Evolutionary conservation across 2,329 filamentous ascomycete species (phyloP).

Genomic region (Alternaria ventricosa): DNA sequence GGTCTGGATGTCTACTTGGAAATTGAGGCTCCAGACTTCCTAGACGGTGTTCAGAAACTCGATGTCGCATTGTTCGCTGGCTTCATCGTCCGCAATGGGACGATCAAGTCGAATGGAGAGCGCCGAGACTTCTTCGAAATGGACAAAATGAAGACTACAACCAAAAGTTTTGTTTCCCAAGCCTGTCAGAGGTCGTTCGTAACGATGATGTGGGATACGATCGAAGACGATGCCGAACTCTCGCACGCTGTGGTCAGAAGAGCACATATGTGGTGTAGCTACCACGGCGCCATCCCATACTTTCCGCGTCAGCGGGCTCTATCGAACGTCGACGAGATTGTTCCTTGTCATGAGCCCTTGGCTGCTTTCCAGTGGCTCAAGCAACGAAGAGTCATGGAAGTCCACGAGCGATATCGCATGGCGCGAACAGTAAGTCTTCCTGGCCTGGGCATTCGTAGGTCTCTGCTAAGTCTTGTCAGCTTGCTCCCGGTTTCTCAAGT

Average conservation of each 20-base stretch:
- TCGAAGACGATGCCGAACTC: slow-evolving; percentile 41
- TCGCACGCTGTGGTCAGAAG: slow-evolving; percentile 46
- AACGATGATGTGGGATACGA: slow-evolving; percentile 50
- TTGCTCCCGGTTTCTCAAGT: slow-evolving; percentile 38
- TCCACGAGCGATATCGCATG: slow-evolving; percentile 45
- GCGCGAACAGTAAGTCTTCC: slow-evolving; percentile 33
- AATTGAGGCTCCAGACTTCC: slow-evolving; percentile 41
- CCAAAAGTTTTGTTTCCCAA: slow-evolving; percentile 47
- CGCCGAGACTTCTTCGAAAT: slow-evolving; percentile 47
- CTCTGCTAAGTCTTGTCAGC: slow-evolving; percentile 19
- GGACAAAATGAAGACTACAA: slow-evolving; percentile 49
- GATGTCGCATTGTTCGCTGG: slow-evolving; percentile 39
- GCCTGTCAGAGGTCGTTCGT: slow-evolving; percentile 43
- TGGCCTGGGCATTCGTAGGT: neutral
- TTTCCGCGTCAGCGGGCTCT: slow-evolving; percentile 35
- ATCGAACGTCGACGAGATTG: slow-evolving; percentile 30
- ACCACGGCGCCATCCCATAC: slow-evolving; percentile 45
- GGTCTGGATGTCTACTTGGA: slow-evolving; percentile 46
- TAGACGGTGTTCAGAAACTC: slow-evolving; percentile 34
- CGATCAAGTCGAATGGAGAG: slow-evolving; percentile 44
- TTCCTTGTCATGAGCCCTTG: slow-evolving; percentile 40
- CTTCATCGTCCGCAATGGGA: slow-evolving; percentile 44
- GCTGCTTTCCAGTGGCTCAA: slow-evolving; percentile 50
- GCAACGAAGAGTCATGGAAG: slow-evolving; percentile 43
- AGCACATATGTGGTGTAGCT: slow-evolving; percentile 47